Base-by-base conservation (phyloP, 139 green algal genomes). In the Chlamydomonas incerta region DNA sequence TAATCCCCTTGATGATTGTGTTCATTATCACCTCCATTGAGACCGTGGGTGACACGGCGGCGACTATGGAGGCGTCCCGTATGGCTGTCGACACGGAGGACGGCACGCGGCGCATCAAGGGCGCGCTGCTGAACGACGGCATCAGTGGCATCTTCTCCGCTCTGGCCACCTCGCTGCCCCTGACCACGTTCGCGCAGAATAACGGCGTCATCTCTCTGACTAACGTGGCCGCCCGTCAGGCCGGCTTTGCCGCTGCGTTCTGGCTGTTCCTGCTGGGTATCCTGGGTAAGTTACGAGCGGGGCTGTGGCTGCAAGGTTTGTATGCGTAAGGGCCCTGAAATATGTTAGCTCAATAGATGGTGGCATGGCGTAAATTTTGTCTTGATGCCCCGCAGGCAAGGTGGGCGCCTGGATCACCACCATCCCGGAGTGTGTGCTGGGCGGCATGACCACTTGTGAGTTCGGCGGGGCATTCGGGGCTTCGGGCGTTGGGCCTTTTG, bases 191-290 rank as follows among this genome's bases (percentile, higher is more conserved):
- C 77, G 90, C 94, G 1, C 84, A 85, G 88, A 97, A 97, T 88
- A 97, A 97, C 60, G 95, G 95, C 10, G 92, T 97, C 50, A 97
- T 97, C 58, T 71, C 88, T 13, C 88, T 97, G 31, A 96, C 94
- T 55, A 81, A 82, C 66, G 92, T 93, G 31, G 90, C 91, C 0
- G 92, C 89, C 1, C 87, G 90, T 47, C 74, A 90, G 68, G 93
- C 94, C 1, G 93, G 92, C 72, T 92, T 86, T 63, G 87, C 87
- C 2, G 91, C 82, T 46, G 91, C 87, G 18, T 57, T 83, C 79
- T 95, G 90, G 91, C 90, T 96, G 26, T 76, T 95, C 28, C 65
- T 95, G 3, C 81, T 92, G 28, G 93, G 93, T 15, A 65, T 83
- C 41, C 76, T 83, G 37, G 76, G 23, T 21, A 58, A 50, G 41